Conservation (phyloP, 495 filamentous ascomycete species). For the Talaromyces proteolyticus region DNA sequence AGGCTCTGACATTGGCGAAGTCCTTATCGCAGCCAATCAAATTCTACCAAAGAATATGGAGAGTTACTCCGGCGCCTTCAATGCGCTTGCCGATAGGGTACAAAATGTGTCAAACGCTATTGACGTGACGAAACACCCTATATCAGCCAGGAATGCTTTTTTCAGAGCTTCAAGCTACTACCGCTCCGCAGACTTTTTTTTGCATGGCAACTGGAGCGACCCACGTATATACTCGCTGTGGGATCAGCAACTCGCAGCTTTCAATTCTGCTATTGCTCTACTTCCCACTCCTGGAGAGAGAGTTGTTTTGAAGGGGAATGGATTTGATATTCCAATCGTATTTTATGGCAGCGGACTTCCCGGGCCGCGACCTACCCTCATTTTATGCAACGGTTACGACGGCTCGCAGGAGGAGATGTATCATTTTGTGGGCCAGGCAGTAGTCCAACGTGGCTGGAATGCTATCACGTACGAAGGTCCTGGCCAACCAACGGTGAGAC, state of each 20-base stretch:
- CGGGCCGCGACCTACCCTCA: conserved; percentile 23
- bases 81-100: too few species aligned
- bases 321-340: too few species aligned
- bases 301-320: too few species aligned
- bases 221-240: conserved; percentile 31
- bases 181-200: conserved; percentile 35
- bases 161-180: too few species aligned
- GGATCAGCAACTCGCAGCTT: conserved; percentile 40
- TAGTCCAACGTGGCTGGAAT: conserved; percentile 39
- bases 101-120: too few species aligned
- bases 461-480: conserved; percentile 44
- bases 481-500: conserved; percentile 37
- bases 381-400: conserved; percentile 35
- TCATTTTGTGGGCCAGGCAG: conserved; percentile 23
- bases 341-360: too few species aligned
- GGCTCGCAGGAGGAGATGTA: conserved; percentile 37
- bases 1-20: too few species aligned
- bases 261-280: conserved; percentile 32
- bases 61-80: too few species aligned
- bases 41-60: too few species aligned
- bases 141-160: too few species aligned
- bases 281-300: conserved; percentile 30
- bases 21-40: too few species aligned
- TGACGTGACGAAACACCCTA: too few species aligned
- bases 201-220: conserved; percentile 29